Evolutionary conservation across 2,329 filamentous ascomycete species (phyloP).

Genomic region (Peltaster fructicola): DNA sequence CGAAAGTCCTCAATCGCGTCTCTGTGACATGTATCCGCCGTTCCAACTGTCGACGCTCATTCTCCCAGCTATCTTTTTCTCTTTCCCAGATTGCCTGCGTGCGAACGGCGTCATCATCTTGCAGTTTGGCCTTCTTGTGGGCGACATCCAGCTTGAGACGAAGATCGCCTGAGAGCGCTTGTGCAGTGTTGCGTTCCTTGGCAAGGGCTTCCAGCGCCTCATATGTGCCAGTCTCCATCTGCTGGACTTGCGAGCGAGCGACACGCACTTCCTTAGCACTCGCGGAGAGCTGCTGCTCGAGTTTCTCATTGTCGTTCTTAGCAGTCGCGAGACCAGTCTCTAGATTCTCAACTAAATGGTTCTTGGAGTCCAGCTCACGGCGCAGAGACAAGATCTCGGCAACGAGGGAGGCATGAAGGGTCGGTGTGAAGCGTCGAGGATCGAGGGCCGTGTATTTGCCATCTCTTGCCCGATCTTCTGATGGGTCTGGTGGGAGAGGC

Average conservation of each 20-base stretch:
- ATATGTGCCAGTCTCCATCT: conserved; percentile 74
- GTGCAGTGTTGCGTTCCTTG: conserved; percentile 69
- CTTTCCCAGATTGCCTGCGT: conserved; percentile 65
- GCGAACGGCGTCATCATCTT: conserved; percentile 68
- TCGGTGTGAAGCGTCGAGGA: conserved; percentile 84
- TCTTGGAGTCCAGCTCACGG: conserved; percentile 79
- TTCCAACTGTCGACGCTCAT: conserved; percentile 66
- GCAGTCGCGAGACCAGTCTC: conserved; percentile 56
- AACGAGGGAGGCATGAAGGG: conserved; percentile 81
- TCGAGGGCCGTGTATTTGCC: conserved; percentile 51
- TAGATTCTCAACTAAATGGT: conserved; percentile 67
- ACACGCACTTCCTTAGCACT: conserved; percentile 61
- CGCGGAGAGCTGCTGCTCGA: conserved; percentile 44
- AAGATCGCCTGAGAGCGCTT: conserved; percentile 53
- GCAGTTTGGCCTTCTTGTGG: conserved; percentile 59
- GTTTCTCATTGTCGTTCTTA: conserved; percentile 54
- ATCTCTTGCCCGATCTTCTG: conserved; percentile 31
- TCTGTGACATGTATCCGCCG: conserved; percentile 81
- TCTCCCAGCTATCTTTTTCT: conserved; percentile 72
- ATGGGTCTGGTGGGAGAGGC: conserved; percentile 30
- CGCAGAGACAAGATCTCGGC: conserved; percentile 80
- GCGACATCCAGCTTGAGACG: conserved; percentile 58
- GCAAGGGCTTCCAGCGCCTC: conserved; percentile 71
- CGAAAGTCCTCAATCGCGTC: conserved; percentile 60
- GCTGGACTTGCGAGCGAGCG: conserved; percentile 66